Base-by-base conservation (phyloP, 148 eudicot genomes). In the Mesembryanthemum crystallinum region DNA sequence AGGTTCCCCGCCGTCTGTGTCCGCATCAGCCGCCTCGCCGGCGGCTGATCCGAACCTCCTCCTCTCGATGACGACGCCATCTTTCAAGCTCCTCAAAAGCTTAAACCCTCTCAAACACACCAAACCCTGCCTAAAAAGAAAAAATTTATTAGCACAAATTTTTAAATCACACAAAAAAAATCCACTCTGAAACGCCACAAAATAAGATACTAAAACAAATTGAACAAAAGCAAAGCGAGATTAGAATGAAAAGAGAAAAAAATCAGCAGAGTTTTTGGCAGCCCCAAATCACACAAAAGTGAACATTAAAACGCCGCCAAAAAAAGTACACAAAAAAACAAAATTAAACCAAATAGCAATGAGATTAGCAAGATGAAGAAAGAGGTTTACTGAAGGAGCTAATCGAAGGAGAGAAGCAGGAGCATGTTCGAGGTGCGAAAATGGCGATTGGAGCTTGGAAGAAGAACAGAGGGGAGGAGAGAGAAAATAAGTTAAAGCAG, bases 1-100 rank as follows among this genome's bases (percentile, higher is more conserved):
- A 90, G 85, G 62, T 89, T 92, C 62, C 98, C 97, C 3, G 88
- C 90, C 9, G 96, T 92, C 83, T 92, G 98, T 11, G 98, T 92
- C 55, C 97, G 84, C 82, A 84, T 83, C 73, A 92, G 63, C 87
- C 95, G 90, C 91, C 98, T 76, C 58, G 81, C 87, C 20, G 88
- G 86, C 86, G 87, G 83, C 73, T 93, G 96, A 69, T 87, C 91
- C 55, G 85, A 85, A 20, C 93, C 85, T 51, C 65, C 87, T 80
- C 80, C 89, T 74, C 21, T 73, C 14, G 83, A 81, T 8, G 69
- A 21, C 2, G 77, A 49, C 64, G 77, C 51, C 80, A 77, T 81
- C 79, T 43, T 71, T 57, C 30, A 33, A 15, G 1, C n/a, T 52
- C 27, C n/a, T 15, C 21, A 35, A 75, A 45, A 47, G 21, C 39